Percentiles rank a stretch among this genome's conserved stretches.
Conservation (phyloP, 2,329 filamentous ascomycete genomes). For the Aureobasidium namibiae region DNA sequence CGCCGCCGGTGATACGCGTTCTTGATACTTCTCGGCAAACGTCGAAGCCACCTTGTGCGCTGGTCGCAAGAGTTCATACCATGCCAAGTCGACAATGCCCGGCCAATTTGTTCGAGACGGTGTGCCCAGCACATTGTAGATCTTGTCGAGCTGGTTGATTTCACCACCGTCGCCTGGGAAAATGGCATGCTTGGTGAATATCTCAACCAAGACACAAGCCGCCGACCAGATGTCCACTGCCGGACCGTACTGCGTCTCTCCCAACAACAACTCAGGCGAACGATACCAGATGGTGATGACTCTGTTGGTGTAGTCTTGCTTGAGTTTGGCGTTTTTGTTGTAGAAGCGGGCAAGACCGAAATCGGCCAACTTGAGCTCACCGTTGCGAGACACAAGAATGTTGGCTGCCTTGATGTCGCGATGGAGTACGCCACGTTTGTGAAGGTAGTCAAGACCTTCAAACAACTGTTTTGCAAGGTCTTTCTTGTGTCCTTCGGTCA, state of each 20-base stretch:
- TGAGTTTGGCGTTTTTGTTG: constrained; percentile 63
- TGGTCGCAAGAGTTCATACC: constrained; percentile 87
- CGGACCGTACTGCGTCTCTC: constrained; percentile 82
- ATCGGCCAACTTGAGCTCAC: constrained; percentile 85
- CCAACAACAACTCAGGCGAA: constrained; percentile 79
- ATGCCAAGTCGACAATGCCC: constrained; percentile 83
- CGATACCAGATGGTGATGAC: constrained; percentile 99
- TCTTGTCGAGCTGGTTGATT: constrained; percentile 90
- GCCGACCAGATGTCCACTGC: constrained; percentile 96
- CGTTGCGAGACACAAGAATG: constrained; percentile 84
- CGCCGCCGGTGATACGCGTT: constrained; percentile 67
- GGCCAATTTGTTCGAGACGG: constrained; percentile 83
- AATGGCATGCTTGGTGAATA: constrained; percentile 87
- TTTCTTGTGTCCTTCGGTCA: constrained; percentile 82
- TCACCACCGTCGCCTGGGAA: constrained; percentile 96
- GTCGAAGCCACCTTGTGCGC: constrained; percentile 61
- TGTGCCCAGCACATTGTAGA: constrained; percentile 87
- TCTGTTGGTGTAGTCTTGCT: constrained; percentile 93
- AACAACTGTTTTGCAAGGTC: constrained; percentile 89
- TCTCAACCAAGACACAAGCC: constrained; percentile 92
- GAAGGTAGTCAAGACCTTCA: constrained; percentile 86
- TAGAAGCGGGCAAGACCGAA: constrained; percentile 96
- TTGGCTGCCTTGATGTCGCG: constrained; percentile 98
- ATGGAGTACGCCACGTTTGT: constrained; percentile 86
- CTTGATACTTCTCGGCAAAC: constrained; percentile 76